Base-by-base conservation (phyloP, 2,329 filamentous ascomycete genomes). In the Phaeoacremonium minimum region DNA sequence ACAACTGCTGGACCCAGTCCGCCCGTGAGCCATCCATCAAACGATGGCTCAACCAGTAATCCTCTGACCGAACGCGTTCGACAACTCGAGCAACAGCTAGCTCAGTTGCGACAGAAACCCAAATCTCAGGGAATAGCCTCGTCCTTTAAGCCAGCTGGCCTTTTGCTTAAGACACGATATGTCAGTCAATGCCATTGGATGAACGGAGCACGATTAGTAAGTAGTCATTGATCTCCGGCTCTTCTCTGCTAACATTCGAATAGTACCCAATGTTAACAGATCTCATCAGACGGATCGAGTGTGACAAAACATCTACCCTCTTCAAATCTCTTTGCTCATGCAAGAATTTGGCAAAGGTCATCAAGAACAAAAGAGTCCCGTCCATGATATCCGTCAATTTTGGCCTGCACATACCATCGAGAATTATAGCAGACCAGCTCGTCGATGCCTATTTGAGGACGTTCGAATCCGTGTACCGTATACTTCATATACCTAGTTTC, bases 401-500 rank as follows among this genome's bases (percentile, higher is more conserved):
- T 4, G 67, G 70, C 13, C 50, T 55, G 26, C 53, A 57, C 4
- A 57, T 70, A 7, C 66, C 68, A 0, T 28, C 52, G 1, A 53
- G 57, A 9, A 52, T 54, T 0, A 41, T 75, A 1, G 67, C 71
- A 0, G 73, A 80, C 40, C 53, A 64, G 35, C 62, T 80, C 2
- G 57, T 80, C 13, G 60, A 70, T 7, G 53, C 60, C 18, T 80
- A 80, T 56, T 56, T 83, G 14, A 60, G 73, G 32, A 71, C 71
- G 1, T 67, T 75, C 29, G 77, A 82, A 46, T 69, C 71, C 2
- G 68, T 74, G 13, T 67, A 75, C 42, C 67, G 79, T 4, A 64
- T 83, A 16, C 40, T 83, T 7, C 73, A 83, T 49, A 51, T 75
- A 1, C 77, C 77, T 0, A 71, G 68, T 0, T 82, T 83, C 43